Evolutionary conservation across 176 grass and related monocot species (phyloP).

Genomic region (Paspalum notatum): DNA sequence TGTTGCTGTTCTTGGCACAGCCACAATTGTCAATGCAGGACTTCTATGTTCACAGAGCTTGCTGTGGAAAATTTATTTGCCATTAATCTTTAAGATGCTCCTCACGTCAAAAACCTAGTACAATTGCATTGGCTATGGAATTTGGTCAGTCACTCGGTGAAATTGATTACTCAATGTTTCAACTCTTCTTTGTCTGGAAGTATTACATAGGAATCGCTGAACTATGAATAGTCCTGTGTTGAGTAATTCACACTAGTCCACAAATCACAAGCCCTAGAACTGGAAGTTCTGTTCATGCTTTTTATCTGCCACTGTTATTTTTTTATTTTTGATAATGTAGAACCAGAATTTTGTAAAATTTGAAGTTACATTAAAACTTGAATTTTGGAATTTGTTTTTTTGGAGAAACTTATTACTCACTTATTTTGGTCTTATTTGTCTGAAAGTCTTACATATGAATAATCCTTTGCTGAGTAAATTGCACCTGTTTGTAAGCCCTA

Average conservation of each 20-base stretch:
- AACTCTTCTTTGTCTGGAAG: neutral
- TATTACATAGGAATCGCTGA: neutral
- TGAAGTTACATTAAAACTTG: neutral
- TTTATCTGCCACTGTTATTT: no score
- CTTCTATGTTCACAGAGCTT: conserved; percentile 7
- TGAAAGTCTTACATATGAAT: neutral
- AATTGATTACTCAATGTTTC: conserved; percentile 7
- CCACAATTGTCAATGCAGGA: conserved; percentile 24
- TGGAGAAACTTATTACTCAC: conserved; percentile 9
- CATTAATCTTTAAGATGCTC: neutral
- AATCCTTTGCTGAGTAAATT: neutral
- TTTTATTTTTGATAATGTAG: no score
- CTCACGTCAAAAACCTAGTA: neutral
- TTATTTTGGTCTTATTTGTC: neutral
- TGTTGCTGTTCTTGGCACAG: conserved; percentile 28
- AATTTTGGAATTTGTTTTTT: neutral
- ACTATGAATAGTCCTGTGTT: no score
- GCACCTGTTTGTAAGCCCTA: neutral
- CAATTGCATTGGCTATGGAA: neutral
- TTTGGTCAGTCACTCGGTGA: neutral
- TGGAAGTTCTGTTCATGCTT: neutral
- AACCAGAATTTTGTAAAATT: no score
- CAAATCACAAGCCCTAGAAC: neutral
- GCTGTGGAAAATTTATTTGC: neutral
- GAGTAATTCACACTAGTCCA: no score